Base-by-base conservation (phyloP, 106 monocot species). In the Chionographis japonica region DNA sequence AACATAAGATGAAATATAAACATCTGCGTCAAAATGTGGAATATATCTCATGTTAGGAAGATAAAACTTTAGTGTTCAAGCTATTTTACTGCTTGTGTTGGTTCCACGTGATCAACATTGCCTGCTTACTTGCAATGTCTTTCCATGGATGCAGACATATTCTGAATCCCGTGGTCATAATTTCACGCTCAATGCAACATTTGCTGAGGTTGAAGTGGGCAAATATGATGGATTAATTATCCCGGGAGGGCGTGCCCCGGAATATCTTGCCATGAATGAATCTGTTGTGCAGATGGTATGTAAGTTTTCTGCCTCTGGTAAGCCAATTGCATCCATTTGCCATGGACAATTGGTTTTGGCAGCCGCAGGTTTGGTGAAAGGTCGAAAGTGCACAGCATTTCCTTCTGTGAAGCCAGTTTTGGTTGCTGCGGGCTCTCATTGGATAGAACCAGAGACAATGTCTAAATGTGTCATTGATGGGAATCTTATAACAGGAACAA, bases 301-400 rank as follows among this genome's bases (percentile, higher is more conserved):
- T 0, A 70, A 76, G 8, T 84, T 93, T 62, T 72, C 75, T 3
- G 69, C 68, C 0, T 68, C 66, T 49, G 56, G 59, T 3, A 93
- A 89, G 63, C 77, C 93, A 52, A 81, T 93, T 66, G 88, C 85
- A 54, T 87, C 94, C 4, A 68, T 94, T 61, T 90, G 90, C 73
- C 94, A 94, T 65, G 94, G 95, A 10, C 95, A 91, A 72, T 60
- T 95, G 77, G 79, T 95, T 65, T 65, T 95, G 55, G 91, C 91
- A 9, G 88, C 95, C 66, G 91, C 95, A 71, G 79, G 60, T 70
- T 68, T 95, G 20, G 81, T 95, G 40, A 71, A 79, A 56, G 77
- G 74, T 18, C 80, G 86, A 36, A 88, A 75, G 41, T 95, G 95
- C 72, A 95, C 95, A 10, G 88, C 91, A 8, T 86, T 75, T 75